Base-by-base conservation (phyloP, 1,139 yeast genomes). In the Scheffersomyces titani region DNA sequence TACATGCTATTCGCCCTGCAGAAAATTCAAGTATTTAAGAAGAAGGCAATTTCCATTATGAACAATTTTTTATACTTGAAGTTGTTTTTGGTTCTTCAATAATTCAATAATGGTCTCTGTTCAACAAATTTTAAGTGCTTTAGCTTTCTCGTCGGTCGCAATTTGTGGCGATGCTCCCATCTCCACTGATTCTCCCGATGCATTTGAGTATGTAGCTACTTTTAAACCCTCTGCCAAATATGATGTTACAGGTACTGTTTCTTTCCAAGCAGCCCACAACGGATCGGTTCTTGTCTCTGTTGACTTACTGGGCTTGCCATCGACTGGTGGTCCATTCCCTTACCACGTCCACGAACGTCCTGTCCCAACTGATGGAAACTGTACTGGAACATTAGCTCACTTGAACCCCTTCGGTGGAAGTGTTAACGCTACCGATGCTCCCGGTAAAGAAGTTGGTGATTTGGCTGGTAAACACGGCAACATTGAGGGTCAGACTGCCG, bases 381-480 rank as follows among this genome's bases (percentile, higher is more conserved):
- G 83, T 67, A 68, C 72, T 45, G 81, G 73, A 47, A 76, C 83
- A 30, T 56, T 57, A 51, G 71, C 59, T 21, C 81, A 77, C 65
- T 75, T 78, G 61, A 71, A 79, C 63, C 82, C 83, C 47, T 78
- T 66, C 69, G 63, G 67, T 53, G 83, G 83, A 24, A 58, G 63
- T 40, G 63, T 63, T 5, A 68, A 66, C 48, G 70, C 76, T 36
- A 67, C 74, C 20, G 56, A 63, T 18, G 58, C 61, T 9, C 70
- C 70, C 18, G 71, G 65, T 44, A 62, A 61, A 59, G 79, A 77
- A 64, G 73, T 73, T 49, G 80, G 82, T 54, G 82, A 78, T 61
- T 75, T 79, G 59, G 69, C 81, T 36, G 81, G 81, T 52, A 77
- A 73, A 65, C 78, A 77, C 63, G 82, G 82, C 47, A 59, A 56